Evolutionary conservation across 495 filamentous ascomycete species (phyloP).

Genomic region (Penicillium paxilli): DNA sequence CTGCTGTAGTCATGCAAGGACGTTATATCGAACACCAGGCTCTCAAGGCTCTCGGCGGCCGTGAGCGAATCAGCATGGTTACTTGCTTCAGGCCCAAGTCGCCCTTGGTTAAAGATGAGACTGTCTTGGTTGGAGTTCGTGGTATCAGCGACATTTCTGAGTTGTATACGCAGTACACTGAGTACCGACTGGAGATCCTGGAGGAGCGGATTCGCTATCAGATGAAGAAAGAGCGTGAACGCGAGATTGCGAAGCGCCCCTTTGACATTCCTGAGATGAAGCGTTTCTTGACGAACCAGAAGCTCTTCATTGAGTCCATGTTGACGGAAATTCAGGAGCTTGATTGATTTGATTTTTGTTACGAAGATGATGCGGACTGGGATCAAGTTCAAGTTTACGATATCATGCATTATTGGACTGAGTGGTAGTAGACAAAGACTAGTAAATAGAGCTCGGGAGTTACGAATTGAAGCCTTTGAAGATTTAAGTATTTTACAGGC

Average conservation of each 20-base stretch:
- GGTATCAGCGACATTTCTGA: slow-evolving; percentile 61
- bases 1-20: slow-evolving; percentile 69
- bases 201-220: slow-evolving; percentile 36
- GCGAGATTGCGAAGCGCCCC: slow-evolving; percentile 9
- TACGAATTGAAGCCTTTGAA: no score
- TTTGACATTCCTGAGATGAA: slow-evolving; percentile 40
- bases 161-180: slow-evolving; percentile 66
- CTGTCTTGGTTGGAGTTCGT: slow-evolving; percentile 62
- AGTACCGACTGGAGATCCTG: slow-evolving; percentile 59
- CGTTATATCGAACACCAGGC: slow-evolving; percentile 72
- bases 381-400: no score
- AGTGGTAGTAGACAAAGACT: no score
- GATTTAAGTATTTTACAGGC: no score
- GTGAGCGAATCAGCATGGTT: slow-evolving; percentile 71
- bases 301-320: slow-evolving; percentile 50
- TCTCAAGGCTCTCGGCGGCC: slow-evolving; percentile 57
- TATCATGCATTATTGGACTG: no score
- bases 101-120: slow-evolving; percentile 58
- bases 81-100: slow-evolving; percentile 66
- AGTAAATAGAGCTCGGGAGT: no score
- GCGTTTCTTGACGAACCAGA: slow-evolving; percentile 44
- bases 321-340: neutral
- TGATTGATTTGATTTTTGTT: no score
- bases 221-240: slow-evolving; percentile 27
- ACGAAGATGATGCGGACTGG: no score